Conservation (phyloP, 305 asterid species). For the Vinca major region DNA sequence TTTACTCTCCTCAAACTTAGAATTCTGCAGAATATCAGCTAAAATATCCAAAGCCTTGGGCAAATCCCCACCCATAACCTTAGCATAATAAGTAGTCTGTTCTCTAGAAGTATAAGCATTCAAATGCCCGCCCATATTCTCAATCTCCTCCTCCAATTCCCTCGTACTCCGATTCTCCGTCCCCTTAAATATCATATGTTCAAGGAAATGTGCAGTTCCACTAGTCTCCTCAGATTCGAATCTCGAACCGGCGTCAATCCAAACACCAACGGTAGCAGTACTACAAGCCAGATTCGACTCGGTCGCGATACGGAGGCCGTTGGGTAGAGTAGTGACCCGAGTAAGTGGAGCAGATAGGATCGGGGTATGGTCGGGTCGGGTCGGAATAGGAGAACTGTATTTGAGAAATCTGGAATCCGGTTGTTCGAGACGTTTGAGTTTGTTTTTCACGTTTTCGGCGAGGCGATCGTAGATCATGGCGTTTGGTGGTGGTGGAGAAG, state of each 20-base stretch:
- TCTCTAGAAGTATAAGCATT: slow-evolving; percentile 80
- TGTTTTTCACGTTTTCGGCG: slow-evolving; percentile 49
- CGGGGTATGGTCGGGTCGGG: slow-evolving; percentile 39
- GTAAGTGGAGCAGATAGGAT: slow-evolving; percentile 57
- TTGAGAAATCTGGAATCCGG: slow-evolving; percentile 51
- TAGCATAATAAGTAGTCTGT: slow-evolving; percentile 67
- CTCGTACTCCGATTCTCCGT: slow-evolving; percentile 49
- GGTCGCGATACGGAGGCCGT: slow-evolving; percentile 70
- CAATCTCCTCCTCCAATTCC: slow-evolving; percentile 74
- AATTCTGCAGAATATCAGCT: slow-evolving; percentile 73
- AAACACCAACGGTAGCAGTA: slow-evolving; percentile 77
- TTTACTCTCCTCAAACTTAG: slow-evolving; percentile 50
- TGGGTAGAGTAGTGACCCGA: slow-evolving; percentile 67
- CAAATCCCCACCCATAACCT: slow-evolving; percentile 50
- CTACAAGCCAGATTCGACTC: slow-evolving; percentile 49
- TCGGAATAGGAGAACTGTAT: slow-evolving; percentile 53
- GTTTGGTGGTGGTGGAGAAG: slow-evolving; percentile 51
- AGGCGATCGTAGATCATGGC: slow-evolving; percentile 69
- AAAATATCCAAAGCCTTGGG: slow-evolving; percentile 50
- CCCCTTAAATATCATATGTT: slow-evolving; percentile 83
- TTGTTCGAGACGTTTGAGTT: slow-evolving; percentile 41
- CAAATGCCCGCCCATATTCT: slow-evolving; percentile 82
- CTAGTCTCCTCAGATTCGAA: slow-evolving; percentile 58
- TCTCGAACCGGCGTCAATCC: slow-evolving; percentile 77
- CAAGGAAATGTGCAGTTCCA: slow-evolving; percentile 77